Base-by-base conservation (phyloP, 2,329 filamentous ascomycete genomes). In the Aspergillus tanneri region DNA sequence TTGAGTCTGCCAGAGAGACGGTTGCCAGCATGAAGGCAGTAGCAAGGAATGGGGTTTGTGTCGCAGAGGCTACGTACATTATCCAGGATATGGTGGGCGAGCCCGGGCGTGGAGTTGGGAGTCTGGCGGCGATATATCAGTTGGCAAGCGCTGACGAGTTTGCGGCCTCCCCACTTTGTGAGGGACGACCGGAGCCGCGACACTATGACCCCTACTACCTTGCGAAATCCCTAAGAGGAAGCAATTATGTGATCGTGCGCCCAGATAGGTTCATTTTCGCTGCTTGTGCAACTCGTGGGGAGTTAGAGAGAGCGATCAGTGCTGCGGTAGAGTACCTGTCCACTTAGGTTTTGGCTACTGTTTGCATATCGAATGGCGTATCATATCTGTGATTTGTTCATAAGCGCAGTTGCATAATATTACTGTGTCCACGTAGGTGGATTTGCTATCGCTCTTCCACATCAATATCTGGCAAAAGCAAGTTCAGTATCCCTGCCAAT, bases 201-300 rank as follows among this genome's bases (percentile, higher is more conserved):
- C 51, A 55, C 8, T 69, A 69, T 46, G 59, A 68, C 36, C 52
- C 57, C 16, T 36, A 49, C 16, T 53, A 62, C 5, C 51, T 70
- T 9, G 37, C 52, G 14, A 57, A 51, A 22, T 59, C 58, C 16
- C 39, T 64, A 4, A 46, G 46, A 4, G 39, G 50, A 2, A 55
- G 58, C 8, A 52, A 50, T 35, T 70, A 61, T 52, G 55, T 65
- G 7, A 57, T 71, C 37, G 37, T 71, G 12, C 53, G 68, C 40
- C 57, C 56, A 1, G 68, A 70, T 46, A 56, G 67, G 1, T 65
- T 69, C 39, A 57, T 70, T 3, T 72, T 64, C 55, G 67, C 66
- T 4, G 57, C 60, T 3, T 68, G 63, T 49, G 43, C 52, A 12
- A 57, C 50, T 4, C 48, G 12, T 2, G 21, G 11, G 8, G 60